Base-by-base conservation (phyloP, 345 rosid species). In the Draba incana region DNA sequence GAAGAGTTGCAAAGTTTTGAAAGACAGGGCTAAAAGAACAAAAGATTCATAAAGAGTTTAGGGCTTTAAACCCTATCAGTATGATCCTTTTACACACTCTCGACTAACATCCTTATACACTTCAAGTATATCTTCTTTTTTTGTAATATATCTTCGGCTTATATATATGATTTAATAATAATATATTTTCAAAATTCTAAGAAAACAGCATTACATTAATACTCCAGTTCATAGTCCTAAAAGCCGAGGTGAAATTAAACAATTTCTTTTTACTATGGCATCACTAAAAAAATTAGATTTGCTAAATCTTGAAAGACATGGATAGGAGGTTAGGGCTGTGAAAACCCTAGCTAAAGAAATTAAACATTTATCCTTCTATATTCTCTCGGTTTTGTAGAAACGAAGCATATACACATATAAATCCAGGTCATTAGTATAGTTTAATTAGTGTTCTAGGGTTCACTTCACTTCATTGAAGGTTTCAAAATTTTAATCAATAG, bases 391-490 rank as follows among this genome's bases (percentile, higher is more conserved):
- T 55, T 55, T 35, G 43, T 64, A 11, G 8, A 64, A 49, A 31
- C 24, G 2, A 30, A 64, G 28, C 6, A 31, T 42, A 27, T 35
- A 33, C 27, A 38, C 0, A 50, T 10, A 70, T 11, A 58, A 7
- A 48, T 39, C 5, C 5, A 8, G 33, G 13, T 64, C 20, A 46
- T 6, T 38, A 30, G 6, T 62, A 41, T 53, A 20, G 3, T 28
- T 35, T 20, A 44, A 15, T 51, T 44, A 33, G 48, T 44, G 55
- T 64, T 71, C 45, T 50, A 58, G 72, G 77, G 56, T 45, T 73
- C 3, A 44, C 58, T 41, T 59, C 37, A 16, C 59, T 49, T 13
- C 47, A 31, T 23, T 49, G 23, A 57, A 41, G 0, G n/a, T 57
- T 39, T 28, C 39, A 30, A 42, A 28, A 25, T 15, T 37, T 15